phyloP scores from a whole-genome alignment of 2,329 filamentous ascomycete species.

The Hymenoscyphus repandus region DNA sequence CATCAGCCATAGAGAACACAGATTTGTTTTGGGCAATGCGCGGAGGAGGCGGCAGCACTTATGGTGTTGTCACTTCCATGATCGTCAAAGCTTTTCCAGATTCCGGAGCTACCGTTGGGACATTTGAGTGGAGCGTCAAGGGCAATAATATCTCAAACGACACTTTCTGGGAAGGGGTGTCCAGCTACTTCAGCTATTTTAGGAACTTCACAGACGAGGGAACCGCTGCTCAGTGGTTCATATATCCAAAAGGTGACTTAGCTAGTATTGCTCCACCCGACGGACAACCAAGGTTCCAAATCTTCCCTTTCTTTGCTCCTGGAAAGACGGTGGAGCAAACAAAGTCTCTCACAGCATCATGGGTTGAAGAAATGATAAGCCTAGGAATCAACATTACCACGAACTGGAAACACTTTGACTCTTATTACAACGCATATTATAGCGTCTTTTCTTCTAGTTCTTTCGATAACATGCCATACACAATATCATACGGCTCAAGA shows the following conservation, averaged over 20 bases:
- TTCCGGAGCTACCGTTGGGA: constrained; percentile 10
- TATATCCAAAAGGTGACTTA: constrained; percentile 24
- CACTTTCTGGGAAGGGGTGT: constrained; percentile 41
- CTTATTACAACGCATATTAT: no score
- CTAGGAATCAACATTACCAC: not conserved
- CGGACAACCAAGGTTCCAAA: constrained; percentile 12
- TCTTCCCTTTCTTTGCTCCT: constrained; percentile 8
- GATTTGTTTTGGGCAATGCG: constrained; percentile 61
- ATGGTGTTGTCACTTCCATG: constrained; percentile 50
- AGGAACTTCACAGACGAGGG: constrained; percentile 34
- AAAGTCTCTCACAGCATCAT: not conserved
- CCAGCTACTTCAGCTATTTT: constrained; percentile 38
- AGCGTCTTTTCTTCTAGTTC: not conserved
- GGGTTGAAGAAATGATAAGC: not conserved
- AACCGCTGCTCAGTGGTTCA: constrained; percentile 4
- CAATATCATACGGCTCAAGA: constrained; percentile 30
- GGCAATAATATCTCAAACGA: constrained; percentile 34
- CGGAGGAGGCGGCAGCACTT: constrained; percentile 55
- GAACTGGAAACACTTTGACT: no score
- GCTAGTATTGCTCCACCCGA: constrained; percentile 22
- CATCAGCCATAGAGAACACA: constrained; percentile 40
- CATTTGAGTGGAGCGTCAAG: constrained; percentile 40
- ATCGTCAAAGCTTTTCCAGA: constrained; percentile 47
- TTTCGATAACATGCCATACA: not conserved
- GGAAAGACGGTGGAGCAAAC: not conserved